A percentile compares a stretch with the other conserved stretches of the same genome.
These are phyloP conservation scores for Yamadazyma conglobata DNA, from an alignment of 1,139 yeast genomes.

Conservation along the genomic window DNA sequence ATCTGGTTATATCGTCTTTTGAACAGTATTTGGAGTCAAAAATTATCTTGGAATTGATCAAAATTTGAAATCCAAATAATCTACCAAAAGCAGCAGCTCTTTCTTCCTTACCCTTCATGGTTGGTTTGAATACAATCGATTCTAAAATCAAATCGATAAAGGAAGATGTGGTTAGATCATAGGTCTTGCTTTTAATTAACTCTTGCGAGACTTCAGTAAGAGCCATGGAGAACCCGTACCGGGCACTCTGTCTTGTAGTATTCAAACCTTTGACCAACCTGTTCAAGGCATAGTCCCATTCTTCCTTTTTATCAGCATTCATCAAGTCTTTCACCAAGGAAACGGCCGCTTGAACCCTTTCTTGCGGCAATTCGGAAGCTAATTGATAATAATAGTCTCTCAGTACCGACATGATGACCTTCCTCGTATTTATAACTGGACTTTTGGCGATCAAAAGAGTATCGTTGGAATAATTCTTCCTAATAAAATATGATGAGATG, in stretches of 20 bases:
- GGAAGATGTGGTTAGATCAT: conserved; percentile 28
- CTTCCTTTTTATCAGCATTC: conserved; percentile 43
- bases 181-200: conserved; percentile 26
- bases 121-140: conserved; percentile 42
- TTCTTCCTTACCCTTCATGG: conserved; percentile 77
- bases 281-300: conserved; percentile 79
- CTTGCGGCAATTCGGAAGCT: conserved; percentile 73
- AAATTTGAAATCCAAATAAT: conserved; percentile 77
- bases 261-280: conserved; percentile 78
- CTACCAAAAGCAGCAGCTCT: conserved; percentile 79
- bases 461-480: too few species aligned
- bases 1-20: conserved; percentile 29
- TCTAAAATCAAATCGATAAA: conserved; percentile 44
- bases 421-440: neutral
- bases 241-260: conserved; percentile 78
- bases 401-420: conserved; percentile 36
- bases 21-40: conserved; percentile 21
- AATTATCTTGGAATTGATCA: conserved; percentile 58
- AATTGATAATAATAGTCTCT: conserved; percentile 75
- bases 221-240: conserved; percentile 88
- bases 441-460: too few species aligned
- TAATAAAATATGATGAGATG: conserved; percentile 4
- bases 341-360: conserved; percentile 72
- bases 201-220: conserved; percentile 69
- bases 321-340: conserved; percentile 58